Conservation (phyloP, 495 filamentous ascomycete genomes). For the Viridothelium virens region DNA sequence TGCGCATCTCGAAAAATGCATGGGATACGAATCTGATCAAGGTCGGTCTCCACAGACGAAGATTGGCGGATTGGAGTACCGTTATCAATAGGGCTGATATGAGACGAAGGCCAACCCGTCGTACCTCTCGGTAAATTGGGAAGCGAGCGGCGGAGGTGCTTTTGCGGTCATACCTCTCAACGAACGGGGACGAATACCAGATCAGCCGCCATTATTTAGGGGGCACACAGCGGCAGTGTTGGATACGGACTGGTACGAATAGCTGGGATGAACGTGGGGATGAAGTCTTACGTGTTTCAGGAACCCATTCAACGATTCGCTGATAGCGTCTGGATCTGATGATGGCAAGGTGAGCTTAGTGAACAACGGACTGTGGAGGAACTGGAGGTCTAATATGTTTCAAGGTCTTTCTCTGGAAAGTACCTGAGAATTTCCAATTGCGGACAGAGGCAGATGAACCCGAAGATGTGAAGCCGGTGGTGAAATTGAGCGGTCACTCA, state of each 20-base stretch:
- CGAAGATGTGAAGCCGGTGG: slow-evolving; percentile 68
- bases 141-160: slow-evolving; percentile 89
- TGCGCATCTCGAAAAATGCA: slow-evolving; percentile 89
- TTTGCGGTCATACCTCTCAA: slow-evolving; percentile 92
- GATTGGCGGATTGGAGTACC: not conserved
- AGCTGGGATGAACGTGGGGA: not conserved
- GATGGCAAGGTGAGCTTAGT: slow-evolving; percentile 66
- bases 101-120: slow-evolving; percentile 74
- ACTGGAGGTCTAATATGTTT: slow-evolving; percentile 23
- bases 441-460: slow-evolving; percentile 76
- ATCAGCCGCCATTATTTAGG: slow-evolving; percentile 88
- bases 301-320: slow-evolving; percentile 88
- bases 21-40: slow-evolving; percentile 99
- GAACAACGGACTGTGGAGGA: slow-evolving; percentile 1
- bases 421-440: slow-evolving; percentile 80
- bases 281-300: slow-evolving; percentile 44
- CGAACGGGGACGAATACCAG: slow-evolving; percentile 81
- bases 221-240: slow-evolving; percentile 92
- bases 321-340: slow-evolving; percentile 90
- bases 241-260: slow-evolving; percentile 87
- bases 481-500: slow-evolving; percentile 69
- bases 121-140: slow-evolving; percentile 96
- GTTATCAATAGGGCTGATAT: slow-evolving; percentile 15
- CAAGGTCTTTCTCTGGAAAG: slow-evolving; percentile 85
- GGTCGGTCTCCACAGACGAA: slow-evolving; percentile 42